Evolutionary conservation across 306 rosid genomes (phyloP), one percentile per base, ranked within the genome.

Genomic region (Vigna nakashimae): DNA sequence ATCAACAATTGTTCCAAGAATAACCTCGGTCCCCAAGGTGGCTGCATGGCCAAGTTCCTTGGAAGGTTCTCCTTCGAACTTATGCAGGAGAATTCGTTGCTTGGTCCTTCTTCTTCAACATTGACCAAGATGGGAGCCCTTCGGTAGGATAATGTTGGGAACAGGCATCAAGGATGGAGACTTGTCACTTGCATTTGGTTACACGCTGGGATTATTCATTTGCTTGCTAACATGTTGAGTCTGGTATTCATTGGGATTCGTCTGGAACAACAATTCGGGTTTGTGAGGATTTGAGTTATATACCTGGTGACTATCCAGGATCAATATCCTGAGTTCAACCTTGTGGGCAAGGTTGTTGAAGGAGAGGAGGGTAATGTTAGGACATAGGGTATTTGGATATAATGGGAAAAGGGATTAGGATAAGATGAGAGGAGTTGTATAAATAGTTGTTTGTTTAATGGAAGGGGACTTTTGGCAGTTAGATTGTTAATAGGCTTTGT

Each of bases 211-310:
- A 51, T 87, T 36, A 75, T 94, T 74, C 98, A 94, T 72, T 82
- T 92, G 71, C 57, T 80, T n/a, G 91, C 80, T 4, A 94, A 92
- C 79, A 92, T 92, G 98, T 30, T 89, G 59, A 85, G 96, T 75
- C 80, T 92, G 1, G 71, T 92, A 62, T 88, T 92, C 82, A 85
- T 92, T 13, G 97, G 98, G 38, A 90, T 89, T 77, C 95, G 97
- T 76, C 84, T 94, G 15, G 98, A 94, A 71, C 97, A 92, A 30
- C 97, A 92, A 82, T 94, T 94, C 16, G 98, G 98, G 1, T 92
- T 90, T 84, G 98, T 90, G 82, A 89, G 84, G 67, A 83, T 92
- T 7, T 95, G 98, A 68, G 26, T 87, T 20, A 64, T 87, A 70
- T 92, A 90, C 86, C 70, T 92, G 52, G 9, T 92, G 40, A 89